Percentiles rank a stretch among this genome's conserved stretches.
These are phyloP conservation scores for Pontederia paniculata DNA, from an alignment of 176 grass and related monocot species.

Conservation along the genomic window DNA sequence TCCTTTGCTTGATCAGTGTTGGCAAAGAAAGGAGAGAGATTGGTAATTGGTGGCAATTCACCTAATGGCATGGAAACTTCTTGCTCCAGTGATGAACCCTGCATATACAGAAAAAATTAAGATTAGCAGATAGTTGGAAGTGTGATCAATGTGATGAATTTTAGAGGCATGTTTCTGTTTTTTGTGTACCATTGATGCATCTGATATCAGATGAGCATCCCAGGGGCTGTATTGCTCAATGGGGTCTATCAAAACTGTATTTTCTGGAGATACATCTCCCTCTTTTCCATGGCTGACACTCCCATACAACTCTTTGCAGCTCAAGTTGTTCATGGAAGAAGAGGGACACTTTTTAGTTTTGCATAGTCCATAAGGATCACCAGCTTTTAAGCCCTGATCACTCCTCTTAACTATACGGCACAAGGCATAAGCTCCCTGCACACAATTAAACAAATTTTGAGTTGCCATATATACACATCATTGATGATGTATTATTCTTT, in stretches of 20 bases:
- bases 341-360: slow-evolving; percentile 18
- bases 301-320: slow-evolving; percentile 16
- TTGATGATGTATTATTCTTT: background rate
- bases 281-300: slow-evolving; percentile 20
- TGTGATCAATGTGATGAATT: background rate
- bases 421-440: slow-evolving; percentile 62
- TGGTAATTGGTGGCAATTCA: background rate
- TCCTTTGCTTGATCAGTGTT: background rate
- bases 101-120: background rate
- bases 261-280: slow-evolving; percentile 2
- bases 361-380: slow-evolving; percentile 10
- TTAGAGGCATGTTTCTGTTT: background rate
- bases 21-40: background rate
- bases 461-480: background rate
- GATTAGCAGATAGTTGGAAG: background rate
- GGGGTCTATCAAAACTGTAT: background rate
- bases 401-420: slow-evolving; percentile 79
- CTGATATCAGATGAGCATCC: background rate
- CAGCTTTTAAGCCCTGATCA: slow-evolving; percentile 29
- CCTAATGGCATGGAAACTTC: slow-evolving; percentile 3
- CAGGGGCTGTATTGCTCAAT: no score
- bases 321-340: background rate
- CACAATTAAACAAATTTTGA: background rate
- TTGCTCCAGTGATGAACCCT: background rate
- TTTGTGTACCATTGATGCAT: slow-evolving; percentile 11